A percentile compares a stretch with the other conserved stretches of the same genome.
These are phyloP conservation scores for Stagonosporopsis tanaceti DNA, from an alignment of 2,329 filamentous ascomycete genomes.

Conservation along the genomic window DNA sequence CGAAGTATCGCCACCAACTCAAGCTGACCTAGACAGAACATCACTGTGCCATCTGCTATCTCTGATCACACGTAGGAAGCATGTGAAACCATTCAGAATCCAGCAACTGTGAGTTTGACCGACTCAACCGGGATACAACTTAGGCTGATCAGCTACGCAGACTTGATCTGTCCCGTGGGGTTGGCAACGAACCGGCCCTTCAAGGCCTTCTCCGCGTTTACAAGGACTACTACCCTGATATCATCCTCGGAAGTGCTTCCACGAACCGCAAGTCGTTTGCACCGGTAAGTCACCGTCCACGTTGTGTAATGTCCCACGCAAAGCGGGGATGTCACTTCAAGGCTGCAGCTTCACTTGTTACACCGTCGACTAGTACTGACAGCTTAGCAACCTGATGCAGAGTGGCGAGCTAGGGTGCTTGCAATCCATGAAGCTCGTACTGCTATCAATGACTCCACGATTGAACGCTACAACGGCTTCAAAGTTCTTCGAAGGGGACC, in stretches of 20 bases:
- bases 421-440: slow-evolving; percentile 68
- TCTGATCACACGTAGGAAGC: slow-evolving; percentile 78
- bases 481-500: slow-evolving; percentile 64
- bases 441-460: slow-evolving; percentile 52
- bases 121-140: background rate
- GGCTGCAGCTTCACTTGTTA: slow-evolving; percentile 26
- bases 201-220: slow-evolving; percentile 80
- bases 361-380: slow-evolving; percentile 34
- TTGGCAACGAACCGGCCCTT: slow-evolving; percentile 74
- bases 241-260: slow-evolving; percentile 76
- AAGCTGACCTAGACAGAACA: slow-evolving; percentile 46
- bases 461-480: slow-evolving; percentile 63
- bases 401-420: slow-evolving; percentile 75
- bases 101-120: slow-evolving; percentile 64
- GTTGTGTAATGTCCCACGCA: slow-evolving; percentile 13
- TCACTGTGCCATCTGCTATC: slow-evolving; percentile 79
- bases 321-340: slow-evolving; percentile 23
- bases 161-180: slow-evolving; percentile 58
- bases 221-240: slow-evolving; percentile 90
- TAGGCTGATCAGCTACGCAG: slow-evolving; percentile 39
- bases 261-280: slow-evolving; percentile 49
- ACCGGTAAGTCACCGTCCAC: slow-evolving; percentile 45
- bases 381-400: slow-evolving; percentile 70
- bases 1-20: background rate
- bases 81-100: slow-evolving; percentile 85